phyloP scores from a whole-genome alignment of 108 stramenopile genomes.

The Cyclotella cryptica region DNA sequence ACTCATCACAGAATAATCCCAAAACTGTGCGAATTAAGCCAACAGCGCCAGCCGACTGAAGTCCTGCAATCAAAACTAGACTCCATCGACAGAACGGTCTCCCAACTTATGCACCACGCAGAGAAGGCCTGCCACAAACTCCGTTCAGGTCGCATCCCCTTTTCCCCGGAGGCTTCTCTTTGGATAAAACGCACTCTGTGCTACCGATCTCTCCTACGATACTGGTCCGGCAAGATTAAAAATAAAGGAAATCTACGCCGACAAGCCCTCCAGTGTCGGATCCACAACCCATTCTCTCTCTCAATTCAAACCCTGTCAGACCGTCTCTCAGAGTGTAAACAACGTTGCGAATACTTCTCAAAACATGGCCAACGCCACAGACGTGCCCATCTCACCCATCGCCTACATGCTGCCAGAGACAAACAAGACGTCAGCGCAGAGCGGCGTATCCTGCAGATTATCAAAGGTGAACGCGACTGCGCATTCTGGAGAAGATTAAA shows the following conservation, averaged over 20 bases:
- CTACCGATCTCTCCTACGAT: too few species aligned
- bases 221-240: background rate
- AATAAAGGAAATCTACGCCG: constrained; percentile 18
- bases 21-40: background rate
- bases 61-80: background rate
- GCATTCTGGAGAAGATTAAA: constrained; percentile 24
- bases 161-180: too few species aligned
- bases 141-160: background rate
- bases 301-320: background rate
- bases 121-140: constrained; percentile 33
- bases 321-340: constrained; percentile 5
- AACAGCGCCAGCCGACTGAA: background rate
- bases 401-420: constrained; percentile 10
- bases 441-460: constrained; percentile 23
- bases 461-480: constrained; percentile 24
- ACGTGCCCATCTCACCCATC: constrained; percentile 2
- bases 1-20: constrained; percentile 1
- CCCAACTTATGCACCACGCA: background rate
- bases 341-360: constrained; percentile 10
- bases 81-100: background rate
- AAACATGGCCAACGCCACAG: constrained; percentile 18
- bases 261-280: background rate
- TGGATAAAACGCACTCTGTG: too few species aligned
- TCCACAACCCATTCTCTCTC: background rate
- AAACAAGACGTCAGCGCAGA: constrained; percentile 11